Evolutionary conservation across 2,329 filamentous ascomycete species (phyloP).

Genomic region (Hypoxylon sp.): DNA sequence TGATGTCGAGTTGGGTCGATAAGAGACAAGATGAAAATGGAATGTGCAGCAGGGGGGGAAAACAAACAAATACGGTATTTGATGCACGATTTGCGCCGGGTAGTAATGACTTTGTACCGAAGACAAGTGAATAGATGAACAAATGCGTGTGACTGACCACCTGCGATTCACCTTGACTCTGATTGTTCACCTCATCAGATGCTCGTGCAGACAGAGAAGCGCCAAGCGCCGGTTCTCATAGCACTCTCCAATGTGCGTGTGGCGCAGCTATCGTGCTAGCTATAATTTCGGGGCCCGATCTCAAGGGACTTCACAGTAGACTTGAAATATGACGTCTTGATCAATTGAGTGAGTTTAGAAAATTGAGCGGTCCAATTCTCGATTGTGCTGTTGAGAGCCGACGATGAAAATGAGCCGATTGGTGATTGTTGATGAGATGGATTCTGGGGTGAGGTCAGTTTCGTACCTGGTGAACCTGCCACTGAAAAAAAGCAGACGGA

Average conservation of each 20-base stretch:
- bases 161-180: slow-evolving; percentile 10
- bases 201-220: slow-evolving; percentile 9
- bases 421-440: slow-evolving; percentile 26
- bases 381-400: slow-evolving; percentile 13
- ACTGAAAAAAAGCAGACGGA: slow-evolving; percentile 22
- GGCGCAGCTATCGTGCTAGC: slow-evolving; percentile 14
- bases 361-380: neutral
- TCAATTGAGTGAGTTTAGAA: neutral
- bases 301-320: neutral
- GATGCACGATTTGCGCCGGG: neutral
- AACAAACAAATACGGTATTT: neutral
- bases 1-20: neutral
- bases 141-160: slow-evolving; percentile 1
- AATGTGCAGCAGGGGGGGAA: neutral
- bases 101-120: neutral
- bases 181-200: slow-evolving; percentile 29
- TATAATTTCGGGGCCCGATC: neutral
- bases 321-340: slow-evolving; percentile 1
- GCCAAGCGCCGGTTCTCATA: slow-evolving; percentile 31
- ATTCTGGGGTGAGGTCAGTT: slow-evolving; percentile 15
- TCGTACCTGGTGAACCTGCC: slow-evolving; percentile 16
- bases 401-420: slow-evolving; percentile 1
- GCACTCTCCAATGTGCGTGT: slow-evolving; percentile 1
- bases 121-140: neutral
- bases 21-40: neutral